A percentile compares a stretch with the other conserved stretches of the same genome.
Conservation (phyloP, 495 filamentous ascomycete genomes). For the Penicillium riverlandense region DNA sequence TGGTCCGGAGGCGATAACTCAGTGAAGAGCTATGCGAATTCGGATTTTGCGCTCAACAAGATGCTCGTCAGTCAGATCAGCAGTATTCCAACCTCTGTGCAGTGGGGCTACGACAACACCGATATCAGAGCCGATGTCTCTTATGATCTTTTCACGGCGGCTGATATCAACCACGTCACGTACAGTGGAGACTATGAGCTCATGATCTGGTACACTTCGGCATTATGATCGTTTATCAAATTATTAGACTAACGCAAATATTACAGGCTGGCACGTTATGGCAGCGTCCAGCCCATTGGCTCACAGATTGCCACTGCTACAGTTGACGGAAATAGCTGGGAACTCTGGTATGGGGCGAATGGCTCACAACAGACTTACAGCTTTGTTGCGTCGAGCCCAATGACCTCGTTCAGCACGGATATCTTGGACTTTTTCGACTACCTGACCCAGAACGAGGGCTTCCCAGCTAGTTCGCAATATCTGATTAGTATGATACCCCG, state of each 20-base stretch:
- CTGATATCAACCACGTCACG: constrained; percentile 35
- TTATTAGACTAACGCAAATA: background rate
- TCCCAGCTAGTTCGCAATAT: constrained; percentile 32
- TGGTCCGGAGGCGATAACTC: constrained; percentile 32
- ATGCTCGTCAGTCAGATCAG: constrained; percentile 22
- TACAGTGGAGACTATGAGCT: constrained; percentile 41
- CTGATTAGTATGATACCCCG: constrained; percentile 32
- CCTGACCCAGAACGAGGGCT: constrained; percentile 25
- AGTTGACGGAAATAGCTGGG: constrained; percentile 26
- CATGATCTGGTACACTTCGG: constrained; percentile 38
- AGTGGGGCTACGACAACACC: constrained; percentile 33
- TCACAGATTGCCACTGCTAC: constrained; percentile 16
- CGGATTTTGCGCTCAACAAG: constrained; percentile 19
- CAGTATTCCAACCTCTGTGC: constrained; percentile 29
- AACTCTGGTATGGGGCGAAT: constrained; percentile 31
- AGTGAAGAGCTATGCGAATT: constrained; percentile 42
- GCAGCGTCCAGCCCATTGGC: constrained; percentile 35
- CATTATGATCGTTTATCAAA: background rate
- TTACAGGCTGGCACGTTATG: constrained; percentile 28
- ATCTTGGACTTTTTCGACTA: constrained; percentile 39
- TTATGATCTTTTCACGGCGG: constrained; percentile 42
- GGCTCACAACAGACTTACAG: constrained; percentile 36
- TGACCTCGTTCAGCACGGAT: constrained; percentile 27
- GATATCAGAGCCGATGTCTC: constrained; percentile 37
- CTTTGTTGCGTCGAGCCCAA: constrained; percentile 28